Evolutionary conservation across 208 protist genomes (phyloP), one percentile per base, ranked within the genome.

Genomic region (Crithidia mellificae): DNA sequence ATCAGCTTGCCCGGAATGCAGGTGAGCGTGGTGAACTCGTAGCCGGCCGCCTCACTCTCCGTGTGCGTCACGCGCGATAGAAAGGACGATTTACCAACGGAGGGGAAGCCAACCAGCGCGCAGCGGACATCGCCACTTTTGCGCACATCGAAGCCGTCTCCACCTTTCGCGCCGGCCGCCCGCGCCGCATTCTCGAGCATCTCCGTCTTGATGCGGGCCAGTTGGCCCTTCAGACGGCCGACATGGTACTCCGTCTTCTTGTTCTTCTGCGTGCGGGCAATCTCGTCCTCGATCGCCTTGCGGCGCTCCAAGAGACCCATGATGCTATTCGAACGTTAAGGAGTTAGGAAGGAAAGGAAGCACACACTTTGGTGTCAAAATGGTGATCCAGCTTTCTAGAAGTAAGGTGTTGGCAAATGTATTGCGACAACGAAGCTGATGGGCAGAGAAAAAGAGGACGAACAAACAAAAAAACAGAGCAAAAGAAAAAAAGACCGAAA

Each of bases 11-110:
- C 98, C 14, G 98, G 98, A 80, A 99, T 99, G 84, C 98, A 99
- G 19, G 98, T 99, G 15, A 99, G 89, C 7, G 98, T 99, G 36
- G 98, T 99, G 85, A 99, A 99, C 63, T 99, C 98, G 76, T 99
- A 99, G 22, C 91, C 84, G 0, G 97, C 98, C 29, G 93, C 96
- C 81, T 97, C 96, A 59, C 96, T 99, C 64, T 93, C 79, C 20
- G 98, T 98, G 25, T 93, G 81, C 4, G 98, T 99, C 1, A 99
- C 78, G 30, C 85, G 87, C n/a, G 88, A 98, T 25, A 99, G 86
- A 43, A 99, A 94, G 11, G 98, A 99, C 4, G 96, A 99, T 78
- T 99, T 99, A 36, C 98, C 98, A 9, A 99, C 98, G 30, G 95
- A 98, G 2, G 98, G 97, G 69, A 99, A 98, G 11, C 96, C 93